Percentiles rank a stretch among this genome's conserved stretches.
phyloP scores from a whole-genome alignment of 2,329 filamentous ascomycete genomes.

The Curvularia hawaiiensis region DNA sequence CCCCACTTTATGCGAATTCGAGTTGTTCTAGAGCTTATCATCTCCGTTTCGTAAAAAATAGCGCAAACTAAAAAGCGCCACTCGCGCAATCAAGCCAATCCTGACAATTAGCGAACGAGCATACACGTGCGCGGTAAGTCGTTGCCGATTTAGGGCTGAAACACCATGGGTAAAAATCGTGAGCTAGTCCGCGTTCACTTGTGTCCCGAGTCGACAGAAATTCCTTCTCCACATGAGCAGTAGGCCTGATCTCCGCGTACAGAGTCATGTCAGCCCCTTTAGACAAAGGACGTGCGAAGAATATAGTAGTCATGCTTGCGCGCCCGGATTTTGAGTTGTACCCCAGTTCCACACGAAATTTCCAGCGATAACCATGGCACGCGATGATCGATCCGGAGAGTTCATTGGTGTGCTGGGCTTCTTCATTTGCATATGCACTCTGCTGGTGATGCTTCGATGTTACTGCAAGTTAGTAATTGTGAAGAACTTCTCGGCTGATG shows the following conservation, averaged over 20 bases:
- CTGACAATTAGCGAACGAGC: background rate
- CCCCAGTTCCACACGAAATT: background rate
- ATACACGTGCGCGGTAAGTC: no score
- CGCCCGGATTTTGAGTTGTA: background rate
- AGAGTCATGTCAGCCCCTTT: conserved; percentile 5
- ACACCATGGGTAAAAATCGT: background rate
- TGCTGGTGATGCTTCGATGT: conserved; percentile 22
- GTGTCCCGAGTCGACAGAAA: background rate
- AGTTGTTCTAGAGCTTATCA: background rate
- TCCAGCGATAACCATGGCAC: conserved; percentile 12
- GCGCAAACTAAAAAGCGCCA: background rate
- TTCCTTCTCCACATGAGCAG: background rate
- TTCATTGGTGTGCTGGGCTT: conserved; percentile 24
- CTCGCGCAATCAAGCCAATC: background rate
- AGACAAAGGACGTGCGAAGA: conserved; percentile 2
- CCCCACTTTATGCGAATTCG: background rate
- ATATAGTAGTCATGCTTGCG: background rate
- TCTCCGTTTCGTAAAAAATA: background rate
- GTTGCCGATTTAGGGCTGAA: background rate
- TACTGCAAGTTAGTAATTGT: conserved; percentile 26
- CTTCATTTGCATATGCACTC: conserved; percentile 21
- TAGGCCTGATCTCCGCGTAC: background rate
- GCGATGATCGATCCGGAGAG: conserved; percentile 22
- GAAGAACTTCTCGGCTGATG: conserved; percentile 24
- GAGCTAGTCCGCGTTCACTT: background rate